Conservation (phyloP, 106 monocot genomes). For the Dioscorea zingiberensis region DNA sequence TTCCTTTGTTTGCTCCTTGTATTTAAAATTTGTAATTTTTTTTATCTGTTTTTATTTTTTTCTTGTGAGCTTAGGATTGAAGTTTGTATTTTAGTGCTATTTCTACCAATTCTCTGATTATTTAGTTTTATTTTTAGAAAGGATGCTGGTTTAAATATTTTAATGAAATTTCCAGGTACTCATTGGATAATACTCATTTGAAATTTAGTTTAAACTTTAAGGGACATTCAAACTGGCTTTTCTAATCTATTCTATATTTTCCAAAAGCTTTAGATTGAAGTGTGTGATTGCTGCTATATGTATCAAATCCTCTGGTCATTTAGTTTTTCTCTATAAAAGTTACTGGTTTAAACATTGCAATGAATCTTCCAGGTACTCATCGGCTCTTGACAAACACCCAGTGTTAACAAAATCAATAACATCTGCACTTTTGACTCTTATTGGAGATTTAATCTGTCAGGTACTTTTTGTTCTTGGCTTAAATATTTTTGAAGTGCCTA, state of each 20-base stretch:
- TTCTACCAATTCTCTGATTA: background rate
- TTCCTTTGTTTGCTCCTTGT: background rate
- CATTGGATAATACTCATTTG: too few relatives aligned
- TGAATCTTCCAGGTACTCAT: too few relatives aligned
- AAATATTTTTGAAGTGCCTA: background rate
- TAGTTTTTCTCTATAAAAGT: background rate
- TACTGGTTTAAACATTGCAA: background rate
- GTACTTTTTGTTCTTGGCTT: conserved; percentile 1
- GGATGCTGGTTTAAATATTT: background rate
- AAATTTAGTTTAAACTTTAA: too few relatives aligned
- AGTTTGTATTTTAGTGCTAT: background rate
- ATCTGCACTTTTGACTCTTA: conserved; percentile 8
- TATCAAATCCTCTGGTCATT: background rate
- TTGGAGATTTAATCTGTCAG: conserved; percentile 11
- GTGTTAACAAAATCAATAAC: conserved; percentile 7
- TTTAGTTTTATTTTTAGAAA: background rate
- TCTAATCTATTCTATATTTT: too few relatives aligned
- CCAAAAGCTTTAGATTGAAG: background rate
- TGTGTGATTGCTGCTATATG: background rate
- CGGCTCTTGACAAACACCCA: background rate
- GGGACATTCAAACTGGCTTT: background rate
- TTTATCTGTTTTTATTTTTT: background rate
- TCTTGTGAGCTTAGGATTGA: background rate
- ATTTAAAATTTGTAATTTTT: background rate
- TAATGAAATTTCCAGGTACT: too few relatives aligned